A percentile compares a stretch with the other conserved stretches of the same genome.
These are phyloP conservation scores for Salvia rosmarinus DNA, from an alignment of 257 asterid species.

Conservation along the genomic window DNA sequence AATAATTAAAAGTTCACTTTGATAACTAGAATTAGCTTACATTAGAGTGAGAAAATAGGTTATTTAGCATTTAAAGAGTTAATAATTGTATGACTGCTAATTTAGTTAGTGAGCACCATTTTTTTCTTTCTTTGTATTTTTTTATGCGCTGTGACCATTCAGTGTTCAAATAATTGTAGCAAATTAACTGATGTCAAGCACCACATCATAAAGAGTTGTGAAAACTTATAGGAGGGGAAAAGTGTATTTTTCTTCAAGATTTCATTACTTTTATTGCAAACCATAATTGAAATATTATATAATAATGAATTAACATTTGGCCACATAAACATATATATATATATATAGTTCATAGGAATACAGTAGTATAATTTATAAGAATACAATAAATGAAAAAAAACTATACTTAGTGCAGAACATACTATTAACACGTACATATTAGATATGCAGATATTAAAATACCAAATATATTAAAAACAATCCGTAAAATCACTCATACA, in stretches of 20 bases:
- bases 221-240: not conserved
- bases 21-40: conserved; percentile 21
- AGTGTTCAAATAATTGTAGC: conserved; percentile 23
- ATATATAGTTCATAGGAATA: too few relatives aligned
- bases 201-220: conserved; percentile 1
- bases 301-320: too few relatives aligned
- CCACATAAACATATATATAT: too few relatives aligned
- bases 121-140: not conserved
- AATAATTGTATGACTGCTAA: conserved; percentile 24
- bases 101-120: not conserved
- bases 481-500: too few relatives aligned
- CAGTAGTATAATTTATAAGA: too few relatives aligned
- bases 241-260: conserved; percentile 35
- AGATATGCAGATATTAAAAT: too few relatives aligned
- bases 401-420: too few relatives aligned
- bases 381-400: too few relatives aligned
- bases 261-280: conserved; percentile 29
- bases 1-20: conserved; percentile 34
- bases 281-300: not conserved
- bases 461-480: too few relatives aligned
- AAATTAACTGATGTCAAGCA: conserved; percentile 19
- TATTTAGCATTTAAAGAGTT: conserved; percentile 14
- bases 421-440: too few relatives aligned
- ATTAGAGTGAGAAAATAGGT: conserved; percentile 23
- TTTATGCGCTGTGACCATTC: not conserved